Evolutionary conservation across 225 moss, liverwort and hornwort species (phyloP), one percentile per base, ranked within the genome.

Genomic region (Thuidium tamariscinum): DNA sequence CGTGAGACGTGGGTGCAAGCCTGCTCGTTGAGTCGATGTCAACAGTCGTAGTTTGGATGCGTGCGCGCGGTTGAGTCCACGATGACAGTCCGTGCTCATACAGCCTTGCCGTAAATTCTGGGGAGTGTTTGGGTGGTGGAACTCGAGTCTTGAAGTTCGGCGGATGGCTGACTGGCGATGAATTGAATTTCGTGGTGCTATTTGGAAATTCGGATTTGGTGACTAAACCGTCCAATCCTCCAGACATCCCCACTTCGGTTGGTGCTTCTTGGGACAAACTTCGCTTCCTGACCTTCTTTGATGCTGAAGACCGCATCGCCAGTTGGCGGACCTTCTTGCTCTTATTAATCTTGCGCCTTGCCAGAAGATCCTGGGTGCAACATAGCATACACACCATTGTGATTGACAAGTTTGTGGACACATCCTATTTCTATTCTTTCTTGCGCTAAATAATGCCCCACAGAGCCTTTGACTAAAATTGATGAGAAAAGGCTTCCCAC

Each of bases 21-120:
- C 78, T 92, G 82, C 73, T 86, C 60, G 51, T 57, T 30, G 82
- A 59, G 82, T 59, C 77, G 69, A 85, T 56, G 57, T 68, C 85
- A 78, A 66, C 84, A 19, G 63, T 64, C 7, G 64, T 11, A 39
- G 48, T 22, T 60, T 57, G 81, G 41, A n/a, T 75, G 54, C 71
- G 77, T 17, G 77, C 66, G 70, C 66, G 89, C 8, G 88, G 73
- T 66, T 83, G 85, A 75, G 85, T 75, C 88, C 88, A 86, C 54
- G 82, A 84, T 32, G 85, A 57, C 48, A 88, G 27, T 39, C 87
- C 90, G 11, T 87, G 90, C 54, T 91, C 91, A 83, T 56, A 83
- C 29, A 89, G 41, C 61, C 88, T 90, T 26, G 85, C 59, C 48
- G 84, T 5, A 26, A 78, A 67, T 39, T 89, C 84, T 63, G 84